A percentile compares a stretch with the other conserved stretches of the same genome.
These are phyloP conservation scores for Eucalyptus decipiens DNA, from an alignment of 345 rosid genomes.

Conservation along the genomic window DNA sequence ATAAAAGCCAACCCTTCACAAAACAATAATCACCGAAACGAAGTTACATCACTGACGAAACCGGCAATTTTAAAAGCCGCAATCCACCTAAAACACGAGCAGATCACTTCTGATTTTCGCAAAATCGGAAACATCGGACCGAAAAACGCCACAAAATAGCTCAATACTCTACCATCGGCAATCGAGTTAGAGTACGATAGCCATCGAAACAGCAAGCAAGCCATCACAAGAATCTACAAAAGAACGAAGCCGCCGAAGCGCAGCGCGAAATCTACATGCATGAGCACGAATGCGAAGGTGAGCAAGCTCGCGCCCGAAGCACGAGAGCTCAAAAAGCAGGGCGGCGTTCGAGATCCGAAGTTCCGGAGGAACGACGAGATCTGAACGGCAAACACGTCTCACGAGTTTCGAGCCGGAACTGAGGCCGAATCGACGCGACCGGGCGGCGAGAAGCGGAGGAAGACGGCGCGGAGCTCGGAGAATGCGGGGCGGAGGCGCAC, in stretches of 20 bases:
- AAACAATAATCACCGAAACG: background rate
- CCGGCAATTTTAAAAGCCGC: background rate
- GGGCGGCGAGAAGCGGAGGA: background rate
- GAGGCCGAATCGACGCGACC: background rate
- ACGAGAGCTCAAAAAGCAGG: background rate
- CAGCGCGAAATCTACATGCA: background rate
- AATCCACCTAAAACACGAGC: background rate
- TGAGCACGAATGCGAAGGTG: background rate
- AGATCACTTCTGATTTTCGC: background rate
- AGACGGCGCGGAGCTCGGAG: background rate
- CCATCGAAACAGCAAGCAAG: background rate
- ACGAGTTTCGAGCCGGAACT: background rate
- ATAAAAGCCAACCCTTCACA: background rate
- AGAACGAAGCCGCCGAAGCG: background rate
- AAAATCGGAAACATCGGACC: background rate
- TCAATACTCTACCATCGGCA: background rate
- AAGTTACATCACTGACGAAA: background rate
- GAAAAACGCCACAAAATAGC: background rate
- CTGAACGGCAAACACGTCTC: background rate
- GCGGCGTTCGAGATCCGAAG: background rate
- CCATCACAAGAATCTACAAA: background rate
- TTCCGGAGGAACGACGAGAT: background rate
- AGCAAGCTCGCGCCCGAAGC: background rate
- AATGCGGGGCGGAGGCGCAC: background rate
- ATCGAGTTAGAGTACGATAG: background rate